Base-by-base conservation (phyloP, 345 rosid genomes). In the Gossypium bickii region DNA sequence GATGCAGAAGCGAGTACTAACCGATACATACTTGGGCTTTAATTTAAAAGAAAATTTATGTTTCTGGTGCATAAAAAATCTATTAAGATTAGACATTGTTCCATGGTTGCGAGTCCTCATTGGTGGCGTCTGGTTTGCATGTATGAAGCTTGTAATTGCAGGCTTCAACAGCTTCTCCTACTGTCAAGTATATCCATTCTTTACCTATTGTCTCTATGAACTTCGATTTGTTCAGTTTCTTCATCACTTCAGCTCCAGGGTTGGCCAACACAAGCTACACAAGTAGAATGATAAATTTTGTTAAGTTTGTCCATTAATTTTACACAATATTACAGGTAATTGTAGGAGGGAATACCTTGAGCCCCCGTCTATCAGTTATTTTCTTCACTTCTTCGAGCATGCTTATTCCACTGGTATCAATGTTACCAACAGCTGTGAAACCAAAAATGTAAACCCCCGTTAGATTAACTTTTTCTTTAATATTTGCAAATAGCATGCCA, bases 331-430 rank as follows among this genome's bases (percentile, higher is more conserved):
- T 56, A 18, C 16, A 64, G 43, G 9, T 8, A 61, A 38, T 11
- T 47, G 13, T 7, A n/a, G 7, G 24, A 12, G 18, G 12, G 11
- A 56, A 27, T 73, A 92, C 98, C 92, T 90, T 83, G 18, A 94
- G 79, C 47, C 77, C 94, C 72, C 90, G 87, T 82, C 93, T 85
- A 27, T 84, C 91, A 0, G 78, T 18, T 47, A 67, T 65, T 75
- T 88, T 90, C 83, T 85, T 86, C 22, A 85, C 73, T 80, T 92
- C 98, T 66, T 92, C 97, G n/a, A 94, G 83, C 98, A 90, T 94
- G 88, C 97, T 84, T 73, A 94, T 78, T n/a, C 98, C 98, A 75
- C 98, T 94, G 29, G 98, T 89, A 82, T 94, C 98, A 34, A 92
- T 94, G 84, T 89, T 91, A 29, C 97, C 97, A 72, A 94, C 92